Evolutionary conservation across 768 basidiomycete genomes (phyloP).

Genomic region (Solioccasus polychromus): DNA sequence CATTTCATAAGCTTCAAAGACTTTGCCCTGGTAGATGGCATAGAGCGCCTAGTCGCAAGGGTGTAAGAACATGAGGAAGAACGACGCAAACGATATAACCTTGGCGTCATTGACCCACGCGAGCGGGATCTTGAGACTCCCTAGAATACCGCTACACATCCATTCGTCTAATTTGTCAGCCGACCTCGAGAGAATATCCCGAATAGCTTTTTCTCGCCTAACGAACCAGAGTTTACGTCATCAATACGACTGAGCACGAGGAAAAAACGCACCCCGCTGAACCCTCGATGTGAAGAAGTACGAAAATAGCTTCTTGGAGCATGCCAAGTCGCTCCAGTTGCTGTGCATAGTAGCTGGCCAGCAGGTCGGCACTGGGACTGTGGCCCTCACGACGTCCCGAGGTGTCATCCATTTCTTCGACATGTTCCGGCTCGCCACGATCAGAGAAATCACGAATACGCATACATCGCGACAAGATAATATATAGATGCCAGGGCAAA

Average conservation of each 20-base stretch:
- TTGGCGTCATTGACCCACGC: conserved; percentile 91
- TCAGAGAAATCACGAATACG: conserved; percentile 87
- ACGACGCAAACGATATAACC: conserved; percentile 37
- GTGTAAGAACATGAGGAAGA: neutral
- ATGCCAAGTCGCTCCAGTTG: conserved; percentile 80
- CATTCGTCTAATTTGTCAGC: conserved; percentile 68
- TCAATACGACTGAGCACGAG: conserved; percentile 1
- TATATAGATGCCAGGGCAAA: conserved; percentile 90
- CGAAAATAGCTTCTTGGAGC: conserved; percentile 86
- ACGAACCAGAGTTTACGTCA: conserved; percentile 6
- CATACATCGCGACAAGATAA: conserved; percentile 81
- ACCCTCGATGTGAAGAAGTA: conserved; percentile 84
- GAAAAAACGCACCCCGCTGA: conserved; percentile 63
- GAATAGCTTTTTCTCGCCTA: conserved; percentile 82
- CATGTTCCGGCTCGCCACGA: conserved; percentile 48
- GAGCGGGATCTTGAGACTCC: conserved; percentile 76
- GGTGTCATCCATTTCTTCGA: conserved; percentile 37
- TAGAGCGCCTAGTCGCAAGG: conserved; percentile 58
- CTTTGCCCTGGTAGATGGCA: conserved; percentile 55
- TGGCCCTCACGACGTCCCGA: conserved; percentile 64
- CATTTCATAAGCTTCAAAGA: conserved; percentile 74
- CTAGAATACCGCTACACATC: conserved; percentile 66
- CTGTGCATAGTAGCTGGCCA: conserved; percentile 82
- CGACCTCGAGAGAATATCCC: conserved; percentile 72
- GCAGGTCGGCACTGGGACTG: conserved; percentile 76